Evolutionary conservation across 2,329 filamentous ascomycete species (phyloP).

Genomic region (Thielaviopsis populi): DNA sequence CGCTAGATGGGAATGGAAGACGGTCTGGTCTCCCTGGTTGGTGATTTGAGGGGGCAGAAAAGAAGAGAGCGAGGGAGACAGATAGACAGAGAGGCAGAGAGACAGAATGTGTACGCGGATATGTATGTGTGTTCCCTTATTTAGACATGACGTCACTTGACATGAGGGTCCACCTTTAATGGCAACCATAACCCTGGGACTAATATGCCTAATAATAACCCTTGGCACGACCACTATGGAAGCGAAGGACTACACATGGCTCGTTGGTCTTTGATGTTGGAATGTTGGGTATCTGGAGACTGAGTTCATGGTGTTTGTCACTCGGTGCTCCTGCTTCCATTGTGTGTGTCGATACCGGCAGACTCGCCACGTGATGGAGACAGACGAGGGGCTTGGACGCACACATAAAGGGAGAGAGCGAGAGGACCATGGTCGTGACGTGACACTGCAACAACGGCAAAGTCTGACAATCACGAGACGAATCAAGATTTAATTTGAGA

Average conservation of each 20-base stretch:
- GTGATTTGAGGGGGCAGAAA: neutral
- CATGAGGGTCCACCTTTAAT: neutral
- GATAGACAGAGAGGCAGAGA: too few relatives aligned
- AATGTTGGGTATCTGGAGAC: neutral
- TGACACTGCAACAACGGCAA: neutral
- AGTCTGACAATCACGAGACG: conserved; percentile 2
- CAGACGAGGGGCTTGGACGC: neutral
- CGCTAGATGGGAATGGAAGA: neutral
- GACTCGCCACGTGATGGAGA: neutral
- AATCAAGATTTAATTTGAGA: neutral
- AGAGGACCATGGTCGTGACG: neutral
- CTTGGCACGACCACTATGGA: neutral
- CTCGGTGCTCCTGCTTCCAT: neutral
- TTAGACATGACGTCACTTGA: neutral
- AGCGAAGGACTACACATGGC: neutral
- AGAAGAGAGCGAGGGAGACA: too few relatives aligned
- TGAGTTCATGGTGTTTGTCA: neutral
- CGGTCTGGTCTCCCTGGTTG: neutral
- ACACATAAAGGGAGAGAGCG: neutral
- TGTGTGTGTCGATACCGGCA: neutral
- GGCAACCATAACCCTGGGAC: neutral
- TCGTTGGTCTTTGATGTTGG: neutral
- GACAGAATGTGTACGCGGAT: too few relatives aligned
- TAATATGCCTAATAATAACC: neutral
- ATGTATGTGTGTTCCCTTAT: neutral